Conservation (phyloP, 345 rosid genomes). For the Arabis hirsuta region DNA sequence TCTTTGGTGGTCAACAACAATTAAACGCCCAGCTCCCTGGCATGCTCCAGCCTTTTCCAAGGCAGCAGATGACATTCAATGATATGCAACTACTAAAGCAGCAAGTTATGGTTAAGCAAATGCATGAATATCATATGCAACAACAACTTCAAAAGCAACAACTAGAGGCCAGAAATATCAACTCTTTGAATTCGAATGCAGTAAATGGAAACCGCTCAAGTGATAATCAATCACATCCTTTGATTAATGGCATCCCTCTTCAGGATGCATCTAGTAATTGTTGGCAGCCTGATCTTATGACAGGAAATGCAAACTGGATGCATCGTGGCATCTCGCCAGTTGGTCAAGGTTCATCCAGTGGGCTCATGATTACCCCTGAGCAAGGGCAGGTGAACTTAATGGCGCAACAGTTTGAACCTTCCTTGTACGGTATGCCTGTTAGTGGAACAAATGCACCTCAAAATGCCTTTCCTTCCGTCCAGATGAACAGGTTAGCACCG, state of each 20-base stretch:
- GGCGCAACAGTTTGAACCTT: slow-evolving; percentile 71
- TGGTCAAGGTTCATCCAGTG: slow-evolving; percentile 64
- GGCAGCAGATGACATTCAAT: slow-evolving; percentile 69
- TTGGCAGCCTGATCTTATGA: slow-evolving; percentile 64
- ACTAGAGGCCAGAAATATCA: slow-evolving; percentile 57
- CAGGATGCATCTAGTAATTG: slow-evolving; percentile 64
- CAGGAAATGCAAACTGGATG: slow-evolving; percentile 61
- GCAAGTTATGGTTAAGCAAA: slow-evolving; percentile 68
- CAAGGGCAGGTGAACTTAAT: slow-evolving; percentile 56
- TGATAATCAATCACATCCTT: slow-evolving; percentile 43
- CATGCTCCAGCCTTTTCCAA: slow-evolving; percentile 64
- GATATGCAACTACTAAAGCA: slow-evolving; percentile 86
- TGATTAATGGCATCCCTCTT: slow-evolving; percentile 69
- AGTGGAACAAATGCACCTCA: slow-evolving; percentile 54
- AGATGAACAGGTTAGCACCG: slow-evolving; percentile 54
- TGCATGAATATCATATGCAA: slow-evolving; percentile 82
- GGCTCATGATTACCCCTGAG: slow-evolving; percentile 63
- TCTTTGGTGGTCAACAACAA: slow-evolving; percentile 74
- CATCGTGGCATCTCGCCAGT: slow-evolving; percentile 51
- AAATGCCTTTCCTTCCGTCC: slow-evolving; percentile 52
- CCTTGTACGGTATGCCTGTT: slow-evolving; percentile 68
- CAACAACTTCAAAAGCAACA: slow-evolving; percentile 63
- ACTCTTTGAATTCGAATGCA: slow-evolving; percentile 55
- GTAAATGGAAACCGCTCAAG: slow-evolving; percentile 52
- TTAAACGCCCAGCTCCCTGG: slow-evolving; percentile 61